A percentile compares a stretch with the other conserved stretches of the same genome.
These are phyloP conservation scores for Symbiodinium natans DNA, from an alignment of 73 alveolate genomes.

Conservation along the genomic window DNA sequence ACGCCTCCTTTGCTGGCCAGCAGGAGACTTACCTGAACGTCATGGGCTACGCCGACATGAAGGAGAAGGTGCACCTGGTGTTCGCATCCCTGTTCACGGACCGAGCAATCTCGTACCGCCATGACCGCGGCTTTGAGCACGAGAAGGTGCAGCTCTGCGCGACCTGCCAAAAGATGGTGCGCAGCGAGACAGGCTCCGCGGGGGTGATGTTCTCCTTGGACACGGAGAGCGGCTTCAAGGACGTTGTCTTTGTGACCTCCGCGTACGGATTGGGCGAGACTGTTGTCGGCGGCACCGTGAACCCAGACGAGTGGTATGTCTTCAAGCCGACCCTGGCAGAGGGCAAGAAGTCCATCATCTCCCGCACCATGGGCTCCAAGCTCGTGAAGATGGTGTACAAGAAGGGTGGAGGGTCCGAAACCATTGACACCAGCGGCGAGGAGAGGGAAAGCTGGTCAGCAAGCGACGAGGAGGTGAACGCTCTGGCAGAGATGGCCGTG, in stretches of 20 bases:
- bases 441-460: constrained; percentile 82
- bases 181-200: constrained; percentile 94
- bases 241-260: constrained; percentile 86
- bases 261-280: constrained; percentile 93
- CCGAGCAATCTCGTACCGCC: constrained; percentile 93
- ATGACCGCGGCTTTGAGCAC: constrained; percentile 90
- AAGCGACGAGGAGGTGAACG: constrained; percentile 58
- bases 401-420: constrained; percentile 67
- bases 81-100: constrained; percentile 93
- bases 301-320: constrained; percentile 94
- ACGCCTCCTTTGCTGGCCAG: constrained; percentile 94
- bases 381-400: constrained; percentile 83
- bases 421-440: constrained; percentile 76
- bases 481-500: constrained; percentile 77
- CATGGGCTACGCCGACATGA: constrained; percentile 90
- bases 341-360: constrained; percentile 88
- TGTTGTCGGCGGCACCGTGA: constrained; percentile 91
- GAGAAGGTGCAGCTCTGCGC: constrained; percentile 93
- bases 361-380: constrained; percentile 89
- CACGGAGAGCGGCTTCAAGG: constrained; percentile 94
- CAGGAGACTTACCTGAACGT: constrained; percentile 94
- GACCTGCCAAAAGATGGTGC: constrained; percentile 94
- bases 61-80: constrained; percentile 76
- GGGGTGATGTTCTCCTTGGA: constrained; percentile 93
- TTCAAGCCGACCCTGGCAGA: constrained; percentile 87